phyloP scores from a whole-genome alignment of 179 eudicot genomes.

The Beta lomatogona region DNA sequence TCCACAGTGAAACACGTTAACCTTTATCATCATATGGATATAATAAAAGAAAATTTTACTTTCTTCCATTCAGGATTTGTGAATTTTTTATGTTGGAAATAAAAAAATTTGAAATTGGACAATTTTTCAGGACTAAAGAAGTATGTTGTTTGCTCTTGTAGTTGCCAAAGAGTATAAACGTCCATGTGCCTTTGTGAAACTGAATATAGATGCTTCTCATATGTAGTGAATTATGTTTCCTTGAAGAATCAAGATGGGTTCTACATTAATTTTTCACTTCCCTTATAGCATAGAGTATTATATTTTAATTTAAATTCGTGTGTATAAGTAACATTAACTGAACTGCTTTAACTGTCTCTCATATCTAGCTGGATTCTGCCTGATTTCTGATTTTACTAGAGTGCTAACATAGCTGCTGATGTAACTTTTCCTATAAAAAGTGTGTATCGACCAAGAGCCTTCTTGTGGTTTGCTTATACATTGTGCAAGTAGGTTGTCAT shows the following conservation, averaged over 20 bases:
- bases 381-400: neutral
- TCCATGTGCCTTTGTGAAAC: too few relatives aligned
- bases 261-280: neutral
- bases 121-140: too few relatives aligned
- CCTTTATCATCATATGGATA: too few relatives aligned
- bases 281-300: too few relatives aligned
- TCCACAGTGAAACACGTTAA: too few relatives aligned
- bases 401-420: neutral
- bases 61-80: too few relatives aligned
- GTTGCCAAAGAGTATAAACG: too few relatives aligned
- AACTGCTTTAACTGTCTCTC: neutral
- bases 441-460: neutral
- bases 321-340: neutral
- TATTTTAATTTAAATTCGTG: neutral
- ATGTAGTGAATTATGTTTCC: neutral
- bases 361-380: slow-evolving; percentile 1
- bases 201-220: too few relatives aligned
- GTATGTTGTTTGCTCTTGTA: too few relatives aligned
- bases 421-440: neutral
- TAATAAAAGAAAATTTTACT: too few relatives aligned
- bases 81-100: too few relatives aligned
- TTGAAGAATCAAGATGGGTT: neutral
- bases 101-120: too few relatives aligned
- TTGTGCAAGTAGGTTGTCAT: neutral
- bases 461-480: neutral